These are phyloP conservation scores for Stenogyne calaminthoides DNA, from an alignment of 305 asterid genomes.

Conservation along the genomic window DNA sequence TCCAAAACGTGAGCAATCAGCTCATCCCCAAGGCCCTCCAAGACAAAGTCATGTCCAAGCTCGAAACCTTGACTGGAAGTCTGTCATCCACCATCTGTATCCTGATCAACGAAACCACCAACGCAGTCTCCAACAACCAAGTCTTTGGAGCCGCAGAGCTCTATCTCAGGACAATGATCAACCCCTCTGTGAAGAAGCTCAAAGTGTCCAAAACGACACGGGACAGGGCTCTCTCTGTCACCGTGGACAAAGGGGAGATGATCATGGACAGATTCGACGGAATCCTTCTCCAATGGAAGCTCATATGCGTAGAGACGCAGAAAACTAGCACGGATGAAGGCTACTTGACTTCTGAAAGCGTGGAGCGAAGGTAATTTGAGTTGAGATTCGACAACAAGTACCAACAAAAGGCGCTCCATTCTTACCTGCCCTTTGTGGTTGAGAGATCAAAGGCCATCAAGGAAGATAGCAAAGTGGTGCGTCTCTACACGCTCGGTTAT, in stretches of 20 bases:
- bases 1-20: background rate
- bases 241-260: background rate
- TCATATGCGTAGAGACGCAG: background rate
- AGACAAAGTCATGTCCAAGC: background rate
- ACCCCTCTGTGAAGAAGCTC: background rate
- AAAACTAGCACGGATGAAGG: background rate
- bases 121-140: background rate
- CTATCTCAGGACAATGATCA: background rate
- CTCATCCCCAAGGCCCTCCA: background rate
- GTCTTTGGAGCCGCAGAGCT: background rate
- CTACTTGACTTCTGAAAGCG: background rate
- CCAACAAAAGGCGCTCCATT: background rate
- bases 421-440: background rate
- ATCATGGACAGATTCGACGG: background rate
- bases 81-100: background rate
- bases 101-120: background rate
- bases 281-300: background rate
- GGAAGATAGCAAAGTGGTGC: background rate
- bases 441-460: background rate
- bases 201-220: background rate
- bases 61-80: background rate
- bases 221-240: background rate
- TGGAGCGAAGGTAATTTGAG: background rate
- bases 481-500: background rate
- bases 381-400: background rate